Percentiles rank a stretch among this genome's conserved stretches.
These are phyloP conservation scores for Cladosporium sp. DNA, from an alignment of 2,329 filamentous ascomycete species.

Conservation along the genomic window DNA sequence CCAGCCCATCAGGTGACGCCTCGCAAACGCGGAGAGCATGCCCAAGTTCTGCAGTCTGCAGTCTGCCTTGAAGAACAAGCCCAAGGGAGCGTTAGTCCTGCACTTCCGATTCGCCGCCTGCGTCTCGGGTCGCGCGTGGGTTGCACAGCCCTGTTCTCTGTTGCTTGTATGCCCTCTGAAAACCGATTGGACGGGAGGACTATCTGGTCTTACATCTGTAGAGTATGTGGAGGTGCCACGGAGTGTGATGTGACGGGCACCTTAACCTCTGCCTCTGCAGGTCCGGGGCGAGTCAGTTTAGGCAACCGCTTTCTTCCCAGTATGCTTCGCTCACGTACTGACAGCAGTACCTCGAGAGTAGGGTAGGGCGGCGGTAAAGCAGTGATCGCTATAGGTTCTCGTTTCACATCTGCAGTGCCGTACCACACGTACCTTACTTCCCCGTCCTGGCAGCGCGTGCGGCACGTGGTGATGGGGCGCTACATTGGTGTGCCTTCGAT, in stretches of 20 bases:
- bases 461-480: neutral
- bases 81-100: neutral
- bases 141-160: neutral
- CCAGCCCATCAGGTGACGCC: neutral
- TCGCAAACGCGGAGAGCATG: neutral
- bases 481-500: neutral
- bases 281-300: neutral
- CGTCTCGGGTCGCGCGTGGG: neutral
- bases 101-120: neutral
- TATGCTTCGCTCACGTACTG: too few species aligned
- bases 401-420: neutral
- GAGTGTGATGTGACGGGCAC: neutral
- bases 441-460: neutral
- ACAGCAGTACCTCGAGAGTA: too few species aligned
- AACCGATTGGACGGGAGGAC: neutral
- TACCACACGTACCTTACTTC: neutral
- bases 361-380: neutral
- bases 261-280: neutral
- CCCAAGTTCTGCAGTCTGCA: neutral
- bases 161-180: neutral
- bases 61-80: neutral
- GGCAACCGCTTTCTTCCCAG: neutral
- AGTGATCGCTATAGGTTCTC: neutral
- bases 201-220: neutral
- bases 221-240: neutral